phyloP scores from a whole-genome alignment of 73 alveolate genomes.

The Paramecium primaurelia region DNA sequence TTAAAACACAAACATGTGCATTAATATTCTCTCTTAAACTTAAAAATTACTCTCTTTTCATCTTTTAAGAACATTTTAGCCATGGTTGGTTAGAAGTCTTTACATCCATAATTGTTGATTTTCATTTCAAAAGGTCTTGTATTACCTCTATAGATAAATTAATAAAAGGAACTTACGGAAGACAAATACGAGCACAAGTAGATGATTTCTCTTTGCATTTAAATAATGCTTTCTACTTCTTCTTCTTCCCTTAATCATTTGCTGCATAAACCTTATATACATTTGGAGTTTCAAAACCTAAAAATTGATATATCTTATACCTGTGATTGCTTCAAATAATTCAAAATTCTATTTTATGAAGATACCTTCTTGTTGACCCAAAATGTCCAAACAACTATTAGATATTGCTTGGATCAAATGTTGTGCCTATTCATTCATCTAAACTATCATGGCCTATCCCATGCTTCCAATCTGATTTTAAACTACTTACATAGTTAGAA shows the following conservation, averaged over 20 bases:
- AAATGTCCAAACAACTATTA: not conserved
- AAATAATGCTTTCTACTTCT: not conserved
- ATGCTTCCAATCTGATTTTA: not conserved
- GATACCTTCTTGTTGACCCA: not conserved
- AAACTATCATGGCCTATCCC: not conserved
- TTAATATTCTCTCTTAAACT: slow-evolving; percentile 1
- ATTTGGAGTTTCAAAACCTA: slow-evolving; percentile 51
- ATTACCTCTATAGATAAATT: not conserved
- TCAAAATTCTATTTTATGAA: not conserved
- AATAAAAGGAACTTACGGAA: not conserved
- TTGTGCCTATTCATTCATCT: not conserved
- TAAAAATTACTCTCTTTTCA: not conserved
- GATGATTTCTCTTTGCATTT: slow-evolving; percentile 38
- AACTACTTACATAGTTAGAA: not conserved
- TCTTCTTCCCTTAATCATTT: not conserved
- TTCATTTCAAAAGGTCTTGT: slow-evolving; percentile 45
- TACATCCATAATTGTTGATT: slow-evolving; percentile 9
- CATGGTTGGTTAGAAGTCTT: not conserved
- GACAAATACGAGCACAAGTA: slow-evolving; percentile 23
- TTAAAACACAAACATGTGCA: slow-evolving; percentile 51
- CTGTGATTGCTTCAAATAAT: not conserved
- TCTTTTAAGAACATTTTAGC: not conserved
- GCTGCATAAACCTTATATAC: slow-evolving; percentile 47
- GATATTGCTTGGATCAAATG: not conserved
- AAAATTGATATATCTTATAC: not conserved